Evolutionary conservation across 768 basidiomycete genomes (phyloP).

Genomic region (Crassisporium funariophilum): DNA sequence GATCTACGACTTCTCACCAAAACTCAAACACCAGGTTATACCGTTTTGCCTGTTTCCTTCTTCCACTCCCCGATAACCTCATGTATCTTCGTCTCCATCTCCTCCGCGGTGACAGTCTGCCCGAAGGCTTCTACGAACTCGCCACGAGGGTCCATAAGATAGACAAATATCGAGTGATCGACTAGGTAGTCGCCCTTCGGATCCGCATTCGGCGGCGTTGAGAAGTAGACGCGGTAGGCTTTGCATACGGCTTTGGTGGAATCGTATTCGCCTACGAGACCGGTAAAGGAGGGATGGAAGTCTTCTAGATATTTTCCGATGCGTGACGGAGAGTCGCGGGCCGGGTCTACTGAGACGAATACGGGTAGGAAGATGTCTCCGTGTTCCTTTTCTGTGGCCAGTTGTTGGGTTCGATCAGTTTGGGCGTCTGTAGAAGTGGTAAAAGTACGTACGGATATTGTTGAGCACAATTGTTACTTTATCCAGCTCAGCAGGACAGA

Average conservation of each 20-base stretch:
- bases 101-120: conserved; percentile 69
- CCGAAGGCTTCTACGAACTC: conserved; percentile 97
- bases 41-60: conserved; percentile 38
- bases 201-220: conserved; percentile 87
- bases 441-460: conserved; percentile 59
- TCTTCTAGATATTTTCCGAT: conserved; percentile 72
- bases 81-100: conserved; percentile 64
- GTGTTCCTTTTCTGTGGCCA: conserved; percentile 59
- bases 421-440: background rate
- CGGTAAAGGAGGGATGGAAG: conserved; percentile 90
- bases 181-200: conserved; percentile 94
- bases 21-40: conserved; percentile 14
- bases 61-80: conserved; percentile 50
- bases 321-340: conserved; percentile 71
- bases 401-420: background rate
- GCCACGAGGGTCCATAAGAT: conserved; percentile 95
- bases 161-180: conserved; percentile 96
- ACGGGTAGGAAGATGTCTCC: conserved; percentile 81
- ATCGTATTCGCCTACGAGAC: conserved; percentile 83
- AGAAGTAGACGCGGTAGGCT: conserved; percentile 97
- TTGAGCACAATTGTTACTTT: conserved; percentile 84
- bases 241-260: conserved; percentile 88
- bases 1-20: conserved; percentile 12
- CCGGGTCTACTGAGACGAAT: conserved; percentile 97
- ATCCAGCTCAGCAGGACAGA: conserved; percentile 97